Percentiles rank a stretch among this genome's conserved stretches.
Evolutionary conservation across 2,329 filamentous ascomycete species (phyloP).

Genomic region (Sclerotiophoma versabilis): DNA sequence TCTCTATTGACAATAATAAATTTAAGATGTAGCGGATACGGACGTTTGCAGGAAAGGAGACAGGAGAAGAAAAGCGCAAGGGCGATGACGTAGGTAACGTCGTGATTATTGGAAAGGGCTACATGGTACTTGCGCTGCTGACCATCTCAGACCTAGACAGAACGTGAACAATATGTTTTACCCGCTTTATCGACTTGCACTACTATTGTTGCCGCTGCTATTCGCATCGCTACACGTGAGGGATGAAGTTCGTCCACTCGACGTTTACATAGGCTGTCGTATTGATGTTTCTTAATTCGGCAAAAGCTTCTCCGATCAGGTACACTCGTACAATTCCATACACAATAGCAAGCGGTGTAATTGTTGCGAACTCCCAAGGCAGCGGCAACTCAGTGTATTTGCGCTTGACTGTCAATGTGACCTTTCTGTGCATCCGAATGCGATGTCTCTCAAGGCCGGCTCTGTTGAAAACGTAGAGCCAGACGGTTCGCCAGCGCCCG

Average conservation of each 20-base stretch:
- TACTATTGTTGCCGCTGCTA: no score
- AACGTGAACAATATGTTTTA: no score
- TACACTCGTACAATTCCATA: conserved; percentile 28
- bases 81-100: no score
- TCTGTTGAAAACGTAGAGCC: conserved; percentile 20
- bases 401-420: conserved; percentile 16
- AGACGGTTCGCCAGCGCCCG: conserved; percentile 25
- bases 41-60: no score
- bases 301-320: conserved; percentile 27
- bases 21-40: no score
- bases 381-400: conserved; percentile 25
- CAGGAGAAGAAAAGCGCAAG: no score
- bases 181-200: no score
- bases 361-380: conserved; percentile 25
- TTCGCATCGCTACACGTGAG: conserved; percentile 4
- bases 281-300: conserved; percentile 23
- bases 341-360: conserved; percentile 26
- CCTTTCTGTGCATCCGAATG: conserved; percentile 9
- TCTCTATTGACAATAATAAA: no score
- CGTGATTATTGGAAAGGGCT: no score
- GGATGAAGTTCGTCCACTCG: conserved; percentile 30
- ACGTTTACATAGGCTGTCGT: conserved; percentile 28
- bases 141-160: no score
- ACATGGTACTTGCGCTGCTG: no score
- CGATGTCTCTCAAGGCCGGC: conserved; percentile 14